phyloP scores from a whole-genome alignment of 2,329 filamentous ascomycete species.

The Colletotrichum caudatum region DNA sequence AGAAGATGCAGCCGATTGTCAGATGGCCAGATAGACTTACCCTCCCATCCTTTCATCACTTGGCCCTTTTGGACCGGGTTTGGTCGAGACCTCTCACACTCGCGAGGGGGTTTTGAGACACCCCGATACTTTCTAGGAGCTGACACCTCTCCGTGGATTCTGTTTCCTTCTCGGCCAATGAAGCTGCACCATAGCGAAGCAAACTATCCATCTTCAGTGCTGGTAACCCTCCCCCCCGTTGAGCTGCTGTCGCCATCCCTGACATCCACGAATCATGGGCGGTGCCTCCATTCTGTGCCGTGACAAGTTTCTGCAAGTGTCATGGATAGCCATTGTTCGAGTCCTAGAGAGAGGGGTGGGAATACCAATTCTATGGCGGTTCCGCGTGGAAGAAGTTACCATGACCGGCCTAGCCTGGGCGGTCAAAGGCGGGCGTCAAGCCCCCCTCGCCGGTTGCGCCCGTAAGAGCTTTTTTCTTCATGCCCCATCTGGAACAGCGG shows the following conservation, averaged over 20 bases:
- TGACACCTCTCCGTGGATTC: slow-evolving; percentile 11
- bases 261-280: slow-evolving; percentile 37
- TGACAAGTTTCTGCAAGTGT: slow-evolving; percentile 21
- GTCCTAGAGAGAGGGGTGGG: slow-evolving; percentile 22
- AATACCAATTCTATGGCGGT: slow-evolving; percentile 17
- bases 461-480: slow-evolving; percentile 24
- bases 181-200: slow-evolving; percentile 6
- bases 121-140: slow-evolving; percentile 13
- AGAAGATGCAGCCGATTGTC: slow-evolving; percentile 11
- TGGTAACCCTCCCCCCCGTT: slow-evolving; percentile 13
- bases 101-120: slow-evolving; percentile 14
- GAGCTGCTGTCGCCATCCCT: slow-evolving; percentile 27
- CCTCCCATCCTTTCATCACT: slow-evolving; percentile 3
- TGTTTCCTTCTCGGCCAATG: slow-evolving; percentile 16
- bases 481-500: slow-evolving; percentile 35
- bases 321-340: slow-evolving; percentile 22
- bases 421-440: slow-evolving; percentile 33
- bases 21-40: slow-evolving; percentile 9
- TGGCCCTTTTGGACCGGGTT: not conserved
- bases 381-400: slow-evolving; percentile 17
- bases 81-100: slow-evolving; percentile 15
- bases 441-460: slow-evolving; percentile 33
- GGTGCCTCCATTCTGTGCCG: slow-evolving; percentile 19
- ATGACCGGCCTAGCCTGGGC: slow-evolving; percentile 24
- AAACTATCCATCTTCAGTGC: slow-evolving; percentile 18